Conservation (phyloP, 805 yeast species). For the Dipodascus albidus region DNA sequence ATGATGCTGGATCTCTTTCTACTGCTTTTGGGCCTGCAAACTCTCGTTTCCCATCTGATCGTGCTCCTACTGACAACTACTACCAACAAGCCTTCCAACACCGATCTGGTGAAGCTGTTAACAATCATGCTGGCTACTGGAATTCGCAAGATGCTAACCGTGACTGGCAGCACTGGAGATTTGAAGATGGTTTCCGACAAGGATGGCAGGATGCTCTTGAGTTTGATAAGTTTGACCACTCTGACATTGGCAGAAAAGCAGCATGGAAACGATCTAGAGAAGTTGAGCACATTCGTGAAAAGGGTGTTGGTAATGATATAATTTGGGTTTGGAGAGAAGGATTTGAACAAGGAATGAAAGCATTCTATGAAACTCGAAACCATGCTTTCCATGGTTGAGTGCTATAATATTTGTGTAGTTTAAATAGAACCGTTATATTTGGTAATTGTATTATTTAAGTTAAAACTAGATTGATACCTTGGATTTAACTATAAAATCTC, state of each 20-base stretch:
- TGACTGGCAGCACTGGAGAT: conserved; percentile 72
- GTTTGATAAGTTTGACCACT: conserved; percentile 58
- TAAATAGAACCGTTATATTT: no score
- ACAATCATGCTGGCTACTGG: conserved; percentile 61
- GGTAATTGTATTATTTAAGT: no score
- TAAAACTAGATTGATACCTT: no score
- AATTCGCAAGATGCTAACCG: conserved; percentile 40
- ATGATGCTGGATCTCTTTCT: conserved; percentile 47
- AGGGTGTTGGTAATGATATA: conserved; percentile 41
- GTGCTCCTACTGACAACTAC: conserved; percentile 14
- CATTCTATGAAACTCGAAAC: conserved; percentile 20
- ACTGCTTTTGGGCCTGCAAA: conserved; percentile 4
- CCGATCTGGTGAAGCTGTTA: conserved; percentile 27
- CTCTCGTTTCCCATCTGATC: conserved; percentile 13
- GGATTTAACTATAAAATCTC: no score
- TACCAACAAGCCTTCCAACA: conserved; percentile 26
- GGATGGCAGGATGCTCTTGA: conserved; percentile 66
- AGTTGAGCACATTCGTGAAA: conserved; percentile 42
- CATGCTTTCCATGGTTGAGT: neutral
- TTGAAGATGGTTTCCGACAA: conserved; percentile 60
- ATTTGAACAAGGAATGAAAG: conserved; percentile 48
- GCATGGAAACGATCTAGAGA: conserved; percentile 60
- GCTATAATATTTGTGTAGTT: no score
- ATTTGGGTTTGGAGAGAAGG: conserved; percentile 92
- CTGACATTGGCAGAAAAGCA: conserved; percentile 59